Evolutionary conservation across 768 basidiomycete species (phyloP).

Genomic region (Aureoboletus auriporus): DNA sequence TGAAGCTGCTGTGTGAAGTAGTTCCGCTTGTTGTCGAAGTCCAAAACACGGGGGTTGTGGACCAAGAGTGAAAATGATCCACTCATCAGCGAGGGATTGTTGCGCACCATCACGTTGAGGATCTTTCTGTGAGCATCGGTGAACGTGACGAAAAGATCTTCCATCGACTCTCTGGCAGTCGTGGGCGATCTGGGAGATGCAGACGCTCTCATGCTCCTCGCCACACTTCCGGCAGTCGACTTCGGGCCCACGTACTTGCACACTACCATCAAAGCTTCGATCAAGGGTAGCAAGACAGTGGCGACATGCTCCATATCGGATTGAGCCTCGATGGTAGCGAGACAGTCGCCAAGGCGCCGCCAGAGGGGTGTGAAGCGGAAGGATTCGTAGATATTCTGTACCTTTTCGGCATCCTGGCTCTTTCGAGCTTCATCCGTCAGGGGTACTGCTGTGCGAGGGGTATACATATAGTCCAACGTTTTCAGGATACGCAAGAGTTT

Average conservation of each 20-base stretch:
- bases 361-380: constrained; percentile 90
- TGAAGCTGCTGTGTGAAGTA: constrained; percentile 93
- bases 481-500: constrained; percentile 93
- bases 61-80: constrained; percentile 97
- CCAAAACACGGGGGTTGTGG: constrained; percentile 92
- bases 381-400: constrained; percentile 84
- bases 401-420: constrained; percentile 68
- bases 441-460: constrained; percentile 47
- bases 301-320: constrained; percentile 83
- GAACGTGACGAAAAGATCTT: constrained; percentile 89
- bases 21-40: constrained; percentile 99
- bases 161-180: constrained; percentile 73
- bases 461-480: constrained; percentile 96
- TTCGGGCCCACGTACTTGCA: constrained; percentile 90
- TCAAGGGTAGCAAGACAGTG: constrained; percentile 88
- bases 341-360: constrained; percentile 85
- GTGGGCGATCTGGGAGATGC: constrained; percentile 67
- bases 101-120: constrained; percentile 95
- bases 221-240: constrained; percentile 37
- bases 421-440: constrained; percentile 35
- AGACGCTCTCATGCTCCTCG: constrained; percentile 56
- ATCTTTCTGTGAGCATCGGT: constrained; percentile 92
- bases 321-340: constrained; percentile 77
- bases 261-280: constrained; percentile 97
- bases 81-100: constrained; percentile 96